Conservation (phyloP, 1,284 basidiomycete genomes). For the Moesziomyces sp. region DNA sequence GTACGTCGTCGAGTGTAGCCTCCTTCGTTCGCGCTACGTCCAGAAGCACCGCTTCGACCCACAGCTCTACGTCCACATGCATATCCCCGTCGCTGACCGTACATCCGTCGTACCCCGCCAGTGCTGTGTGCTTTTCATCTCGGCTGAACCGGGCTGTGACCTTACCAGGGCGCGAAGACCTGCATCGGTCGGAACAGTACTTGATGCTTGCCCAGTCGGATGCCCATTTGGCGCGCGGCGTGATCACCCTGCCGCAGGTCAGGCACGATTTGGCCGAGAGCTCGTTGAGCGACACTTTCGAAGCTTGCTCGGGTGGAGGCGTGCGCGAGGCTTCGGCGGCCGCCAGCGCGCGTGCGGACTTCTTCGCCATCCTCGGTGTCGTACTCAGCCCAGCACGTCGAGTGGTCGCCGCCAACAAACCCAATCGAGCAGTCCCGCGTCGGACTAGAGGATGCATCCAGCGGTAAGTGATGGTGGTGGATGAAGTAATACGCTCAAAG, state of each 20-base stretch:
- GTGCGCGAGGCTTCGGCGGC: constrained; percentile 14
- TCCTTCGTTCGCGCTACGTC: neutral
- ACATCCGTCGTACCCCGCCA: neutral
- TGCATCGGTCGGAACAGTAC: constrained; percentile 50
- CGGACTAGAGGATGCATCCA: too few relatives aligned
- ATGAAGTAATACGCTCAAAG: too few relatives aligned
- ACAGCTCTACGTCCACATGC: constrained; percentile 21
- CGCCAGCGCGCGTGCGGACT: constrained; percentile 29
- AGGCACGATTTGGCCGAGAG: constrained; percentile 42
- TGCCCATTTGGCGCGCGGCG: constrained; percentile 56
- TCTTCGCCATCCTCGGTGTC: neutral
- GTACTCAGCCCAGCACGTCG: neutral
- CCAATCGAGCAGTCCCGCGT: too few relatives aligned
- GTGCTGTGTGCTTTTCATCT: neutral
- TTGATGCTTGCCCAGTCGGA: constrained; percentile 51
- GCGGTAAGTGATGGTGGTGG: too few relatives aligned
- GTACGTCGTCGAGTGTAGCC: constrained; percentile 22
- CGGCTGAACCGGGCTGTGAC: neutral
- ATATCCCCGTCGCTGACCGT: neutral
- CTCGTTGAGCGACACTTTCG: constrained; percentile 4
- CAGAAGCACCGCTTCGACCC: constrained; percentile 15
- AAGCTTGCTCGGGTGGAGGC: neutral
- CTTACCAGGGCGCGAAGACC: constrained; percentile 17
- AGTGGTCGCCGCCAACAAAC: too few relatives aligned
- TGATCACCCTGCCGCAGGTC: constrained; percentile 56